Evolutionary conservation across 116 monocot genomes (phyloP).

Genomic region (Trichopus zeylanicus): DNA sequence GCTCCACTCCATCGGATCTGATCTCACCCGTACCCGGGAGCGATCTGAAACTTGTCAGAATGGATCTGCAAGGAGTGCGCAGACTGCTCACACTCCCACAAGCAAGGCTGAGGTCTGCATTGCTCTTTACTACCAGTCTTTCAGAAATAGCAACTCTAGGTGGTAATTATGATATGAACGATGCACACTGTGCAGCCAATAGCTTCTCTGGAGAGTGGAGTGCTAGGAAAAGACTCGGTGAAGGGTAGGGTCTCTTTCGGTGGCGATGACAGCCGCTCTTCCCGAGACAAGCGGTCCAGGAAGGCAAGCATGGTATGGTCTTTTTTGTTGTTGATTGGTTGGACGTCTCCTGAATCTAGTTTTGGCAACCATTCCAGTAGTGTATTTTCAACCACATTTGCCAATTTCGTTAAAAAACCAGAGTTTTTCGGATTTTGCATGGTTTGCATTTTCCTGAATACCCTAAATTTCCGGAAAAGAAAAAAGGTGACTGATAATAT

Average conservation of each 20-base stretch:
- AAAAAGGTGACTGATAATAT: no score
- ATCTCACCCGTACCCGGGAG: conserved; percentile 72
- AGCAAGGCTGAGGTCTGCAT: conserved; percentile 50
- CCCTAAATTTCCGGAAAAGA: no score
- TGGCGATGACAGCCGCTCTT: conserved; percentile 30
- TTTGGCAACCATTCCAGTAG: no score
- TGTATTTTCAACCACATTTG: no score
- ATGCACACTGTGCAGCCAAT: conserved; percentile 36
- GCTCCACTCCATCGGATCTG: conserved; percentile 90
- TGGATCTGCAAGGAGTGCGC: conserved; percentile 26
- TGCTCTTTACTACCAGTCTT: not conserved
- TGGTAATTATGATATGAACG: not conserved
- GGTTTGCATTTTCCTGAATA: no score
- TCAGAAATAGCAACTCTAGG: not conserved
- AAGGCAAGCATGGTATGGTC: conserved; percentile 79
- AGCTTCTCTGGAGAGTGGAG: conserved; percentile 85
- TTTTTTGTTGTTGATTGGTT: no score
- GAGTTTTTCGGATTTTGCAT: no score
- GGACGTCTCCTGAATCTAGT: no score
- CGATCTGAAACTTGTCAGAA: conserved; percentile 31
- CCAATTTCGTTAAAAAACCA: no score
- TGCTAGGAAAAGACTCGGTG: conserved; percentile 25
- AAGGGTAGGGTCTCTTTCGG: conserved; percentile 1
- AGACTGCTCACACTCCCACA: conserved; percentile 43
- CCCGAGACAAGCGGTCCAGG: conserved; percentile 54